Base-by-base conservation (phyloP, 768 basidiomycete species). In the Trichaptum fuscoviolaceum region DNA sequence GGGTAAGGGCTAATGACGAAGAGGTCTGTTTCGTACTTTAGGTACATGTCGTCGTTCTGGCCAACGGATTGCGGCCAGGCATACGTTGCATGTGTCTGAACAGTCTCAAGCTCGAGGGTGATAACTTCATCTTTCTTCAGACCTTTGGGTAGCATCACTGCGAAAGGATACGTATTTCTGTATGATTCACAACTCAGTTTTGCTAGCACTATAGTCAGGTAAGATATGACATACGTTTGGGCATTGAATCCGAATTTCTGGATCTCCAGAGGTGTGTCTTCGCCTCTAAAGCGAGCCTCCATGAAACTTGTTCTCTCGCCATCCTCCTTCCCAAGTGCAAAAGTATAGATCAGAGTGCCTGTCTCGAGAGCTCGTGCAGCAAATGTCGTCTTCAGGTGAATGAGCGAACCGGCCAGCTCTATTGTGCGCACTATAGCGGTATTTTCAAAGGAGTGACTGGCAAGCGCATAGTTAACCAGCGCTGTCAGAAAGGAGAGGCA, bases 371-470 rank as follows among this genome's bases (percentile, higher is more conserved):
- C 85, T 73, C 87, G 91, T 74, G 94, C 85, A 23, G 91, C 87
- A 77, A 90, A 97, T 62, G 93, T 92, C 60, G 95, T 96, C 64
- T 88, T 92, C 81, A 95, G 87, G 80, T 91, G 89, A 65, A 94
- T 90, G 25, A 93, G 83, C 23, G 95, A 84, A 63, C 96, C 96
- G 36, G 91, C 94, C 25, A 97, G 90, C 71, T 97, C 96, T 67
- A 95, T 82, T 6, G 91, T 88, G 72, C 94, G 90, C 35, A 95
- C 92, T 68, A 99, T 84, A 69, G 90, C 92, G 24, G 91, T 93
- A 71, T 95, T 95, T 84, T 93, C 92, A 78, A 93, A 93, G 1
- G 87, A 83, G 71, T 80, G 79, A 68, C 77, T 75, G 4, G 80
- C 80, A 35, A 79, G 76, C 35, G 77, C 74, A 26, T 52, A 79